Percentiles rank a stretch among this genome's conserved stretches.
Evolutionary conservation across 192 early-diverging fungal species (phyloP).

Genomic region (Coemansia sp.): DNA sequence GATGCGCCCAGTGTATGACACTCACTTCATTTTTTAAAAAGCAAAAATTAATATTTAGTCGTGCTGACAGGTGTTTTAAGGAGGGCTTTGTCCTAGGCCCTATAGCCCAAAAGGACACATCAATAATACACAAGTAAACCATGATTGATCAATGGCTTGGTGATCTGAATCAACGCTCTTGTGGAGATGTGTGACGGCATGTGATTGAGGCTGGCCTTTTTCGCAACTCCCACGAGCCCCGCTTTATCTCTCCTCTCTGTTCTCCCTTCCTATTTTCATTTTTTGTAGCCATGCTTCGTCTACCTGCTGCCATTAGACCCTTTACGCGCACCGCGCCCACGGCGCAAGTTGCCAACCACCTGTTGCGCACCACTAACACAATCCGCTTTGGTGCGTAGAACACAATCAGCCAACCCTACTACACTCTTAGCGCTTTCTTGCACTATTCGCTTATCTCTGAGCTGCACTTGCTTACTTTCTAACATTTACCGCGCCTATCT

Average conservation of each 20-base stretch:
- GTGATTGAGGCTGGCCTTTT: background rate
- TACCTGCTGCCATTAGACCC: slow-evolving; percentile 6
- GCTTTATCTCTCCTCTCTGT: background rate
- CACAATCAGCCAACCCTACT: background rate
- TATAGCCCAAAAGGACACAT: background rate
- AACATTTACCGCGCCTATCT: background rate
- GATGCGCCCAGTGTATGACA: slow-evolving; percentile 10
- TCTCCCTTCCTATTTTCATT: background rate
- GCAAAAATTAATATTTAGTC: slow-evolving; percentile 4
- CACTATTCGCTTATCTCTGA: background rate
- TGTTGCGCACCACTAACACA: slow-evolving; percentile 5
- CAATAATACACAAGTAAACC: background rate
- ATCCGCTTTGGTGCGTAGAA: slow-evolving; percentile 30
- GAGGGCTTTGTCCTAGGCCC: background rate
- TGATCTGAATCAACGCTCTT: background rate
- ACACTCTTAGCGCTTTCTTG: background rate
- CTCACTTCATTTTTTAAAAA: slow-evolving; percentile 36
- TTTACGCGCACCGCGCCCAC: background rate
- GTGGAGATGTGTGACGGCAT: background rate
- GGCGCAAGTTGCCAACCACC: background rate
- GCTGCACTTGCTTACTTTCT: background rate
- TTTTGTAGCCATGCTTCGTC: slow-evolving; percentile 21
- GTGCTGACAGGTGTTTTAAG: slow-evolving; percentile 6
- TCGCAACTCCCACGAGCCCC: slow-evolving; percentile 5
- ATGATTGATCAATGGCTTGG: background rate